Percentiles rank a stretch among this genome's conserved stretches.
Conservation (phyloP, 805 yeast species). For the Candida adriatica region DNA sequence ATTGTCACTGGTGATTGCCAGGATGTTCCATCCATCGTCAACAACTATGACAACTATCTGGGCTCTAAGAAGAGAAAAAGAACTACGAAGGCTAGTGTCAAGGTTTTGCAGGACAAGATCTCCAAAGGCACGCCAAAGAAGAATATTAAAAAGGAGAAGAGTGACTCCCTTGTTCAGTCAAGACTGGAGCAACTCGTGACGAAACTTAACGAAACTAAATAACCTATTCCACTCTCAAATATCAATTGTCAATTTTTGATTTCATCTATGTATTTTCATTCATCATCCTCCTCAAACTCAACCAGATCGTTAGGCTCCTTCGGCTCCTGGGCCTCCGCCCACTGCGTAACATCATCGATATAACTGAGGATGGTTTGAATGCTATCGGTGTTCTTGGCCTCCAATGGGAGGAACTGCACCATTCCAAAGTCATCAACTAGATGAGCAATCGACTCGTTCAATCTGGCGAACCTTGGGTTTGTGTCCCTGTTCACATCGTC, state of each 20-base stretch:
- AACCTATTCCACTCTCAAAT: conserved; percentile 1
- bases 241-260: not conserved
- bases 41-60: conserved; percentile 18
- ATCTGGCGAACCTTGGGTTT: conserved; percentile 58
- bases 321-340: conserved; percentile 96
- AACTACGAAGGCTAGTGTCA: conserved; percentile 2
- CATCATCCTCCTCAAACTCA: conserved; percentile 52
- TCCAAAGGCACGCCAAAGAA: conserved; percentile 4
- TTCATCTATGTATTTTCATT: conserved; percentile 3
- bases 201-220: conserved; percentile 15
- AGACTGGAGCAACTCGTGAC: conserved; percentile 18
- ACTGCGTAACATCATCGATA: conserved; percentile 95
- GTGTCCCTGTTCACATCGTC: conserved; percentile 41
- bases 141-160: conserved; percentile 2
- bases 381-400: conserved; percentile 67
- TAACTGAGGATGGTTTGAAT: conserved; percentile 81
- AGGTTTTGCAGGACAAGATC: conserved; percentile 7
- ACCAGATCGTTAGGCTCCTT: conserved; percentile 84
- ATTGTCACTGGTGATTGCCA: conserved; percentile 65
- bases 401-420: conserved; percentile 94
- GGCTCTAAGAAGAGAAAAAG: conserved; percentile 5
- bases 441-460: conserved; percentile 79
- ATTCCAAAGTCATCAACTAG: conserved; percentile 96
- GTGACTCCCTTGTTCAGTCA: conserved; percentile 16
- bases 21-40: conserved; percentile 33